Evolutionary conservation across 495 filamentous ascomycete genomes (phyloP), one percentile per base, ranked within the genome.

Genomic region (Penicillium coffeae): DNA sequence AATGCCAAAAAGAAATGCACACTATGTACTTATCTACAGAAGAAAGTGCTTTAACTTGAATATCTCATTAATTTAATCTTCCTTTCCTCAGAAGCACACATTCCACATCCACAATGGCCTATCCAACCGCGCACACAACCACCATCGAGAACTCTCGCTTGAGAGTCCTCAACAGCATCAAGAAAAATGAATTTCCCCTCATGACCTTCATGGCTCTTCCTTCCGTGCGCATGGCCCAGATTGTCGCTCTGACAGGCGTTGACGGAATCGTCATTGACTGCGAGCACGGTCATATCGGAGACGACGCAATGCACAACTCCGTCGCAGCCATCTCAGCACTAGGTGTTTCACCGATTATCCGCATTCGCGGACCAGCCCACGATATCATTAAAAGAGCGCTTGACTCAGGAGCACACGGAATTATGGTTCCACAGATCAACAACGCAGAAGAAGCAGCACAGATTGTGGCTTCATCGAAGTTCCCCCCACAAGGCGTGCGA

Each of bases 261-360:
- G 69, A 73, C 45, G 62, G 59, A 21, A 63, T 68, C 38, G 60
- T 68, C 32, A 53, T 65, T 19, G 62, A 65, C 33, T 53, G 47
- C 15, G 62, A 63, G 30, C 59, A 65, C 25, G 62, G 62, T 13
- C 52, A 58, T 53, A 54, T 65, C 21, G 55, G 54, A 76, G 87
- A 92, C 67, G 80, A 78, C 32, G 76, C 80, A 10, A 93, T 93
- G 89, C 89, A 93, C 58, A 88, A 90, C 50, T 81, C 86, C 2
- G 87, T 92, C 22, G 83, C 86, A 19, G 81, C 83, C 3, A 81
- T 85, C 37, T 82, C 82, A 14, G 74, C 82, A 18, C 77, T 80
- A 45, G 82, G 82, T 1, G 82, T 81, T 1, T 81, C 77, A 3
- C 84, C 85, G 0, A 70, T 88, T 36, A 81, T 88, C 22, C 75